Conservation (phyloP, 2,329 filamentous ascomycete genomes). For the Colletotrichum chlorophyti region DNA sequence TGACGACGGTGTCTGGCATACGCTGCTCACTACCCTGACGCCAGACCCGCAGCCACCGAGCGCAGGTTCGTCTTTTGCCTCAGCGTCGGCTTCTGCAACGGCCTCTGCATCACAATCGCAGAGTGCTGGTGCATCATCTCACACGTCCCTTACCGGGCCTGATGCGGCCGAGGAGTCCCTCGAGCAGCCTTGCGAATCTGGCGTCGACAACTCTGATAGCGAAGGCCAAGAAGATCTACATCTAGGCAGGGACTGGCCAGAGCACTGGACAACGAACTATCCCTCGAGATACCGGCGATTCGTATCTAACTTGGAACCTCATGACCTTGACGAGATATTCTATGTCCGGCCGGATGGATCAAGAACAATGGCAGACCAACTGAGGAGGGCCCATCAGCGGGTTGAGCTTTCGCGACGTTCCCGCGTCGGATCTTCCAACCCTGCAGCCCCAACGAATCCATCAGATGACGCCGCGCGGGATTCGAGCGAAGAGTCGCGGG, state of each 20-base stretch:
- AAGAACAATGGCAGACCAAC: background rate
- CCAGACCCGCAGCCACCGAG: slow-evolving; percentile 84
- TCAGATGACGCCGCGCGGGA: slow-evolving; percentile 15
- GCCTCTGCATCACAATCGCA: slow-evolving; percentile 46
- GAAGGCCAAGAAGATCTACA: slow-evolving; percentile 44
- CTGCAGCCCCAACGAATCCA: slow-evolving; percentile 10
- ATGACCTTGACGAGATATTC: slow-evolving; percentile 21
- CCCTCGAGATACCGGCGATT: slow-evolving; percentile 28
- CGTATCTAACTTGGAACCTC: slow-evolving; percentile 19
- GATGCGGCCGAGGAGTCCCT: slow-evolving; percentile 43
- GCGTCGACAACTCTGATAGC: slow-evolving; percentile 61
- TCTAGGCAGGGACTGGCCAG: slow-evolving; percentile 10
- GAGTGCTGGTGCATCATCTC: slow-evolving; percentile 50
- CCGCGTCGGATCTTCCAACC: slow-evolving; percentile 8
- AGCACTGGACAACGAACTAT: slow-evolving; percentile 27
- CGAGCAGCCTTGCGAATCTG: slow-evolving; percentile 58
- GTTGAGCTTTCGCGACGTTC: slow-evolving; percentile 20
- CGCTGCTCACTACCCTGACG: slow-evolving; percentile 78
- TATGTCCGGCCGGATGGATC: slow-evolving; percentile 18
- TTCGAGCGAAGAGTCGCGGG: slow-evolving; percentile 14
- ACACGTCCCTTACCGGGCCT: slow-evolving; percentile 52
- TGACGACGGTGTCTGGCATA: slow-evolving; percentile 75
- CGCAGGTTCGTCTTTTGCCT: slow-evolving; percentile 82
- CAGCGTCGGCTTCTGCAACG: slow-evolving; percentile 61
- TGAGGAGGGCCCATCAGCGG: background rate